A percentile compares a stretch with the other conserved stretches of the same genome.
These are phyloP conservation scores for Coemansia sp. DNA, from an alignment of 192 early-diverging fungal genomes.

Conservation along the genomic window DNA sequence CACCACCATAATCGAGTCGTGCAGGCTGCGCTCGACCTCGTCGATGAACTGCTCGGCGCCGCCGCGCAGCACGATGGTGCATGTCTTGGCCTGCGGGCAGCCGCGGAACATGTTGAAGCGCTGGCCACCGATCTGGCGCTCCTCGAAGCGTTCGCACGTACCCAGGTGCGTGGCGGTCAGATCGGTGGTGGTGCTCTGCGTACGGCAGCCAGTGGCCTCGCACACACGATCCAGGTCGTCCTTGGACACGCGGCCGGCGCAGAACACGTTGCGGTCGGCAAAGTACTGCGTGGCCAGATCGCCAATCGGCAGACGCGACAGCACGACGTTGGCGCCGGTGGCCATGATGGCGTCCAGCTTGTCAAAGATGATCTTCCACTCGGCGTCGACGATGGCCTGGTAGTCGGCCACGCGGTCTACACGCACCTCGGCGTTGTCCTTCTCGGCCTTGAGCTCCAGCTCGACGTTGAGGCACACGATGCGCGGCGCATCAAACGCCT, in stretches of 20 bases:
- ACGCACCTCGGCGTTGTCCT: constrained; percentile 98
- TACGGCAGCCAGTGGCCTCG: constrained; percentile 89
- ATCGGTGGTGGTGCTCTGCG: constrained; percentile 91
- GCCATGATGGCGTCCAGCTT: constrained; percentile 94
- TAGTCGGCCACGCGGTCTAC: constrained; percentile 96
- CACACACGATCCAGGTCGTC: constrained; percentile 93
- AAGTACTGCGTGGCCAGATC: constrained; percentile 99
- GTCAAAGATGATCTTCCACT: constrained; percentile 99
- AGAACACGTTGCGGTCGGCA: constrained; percentile 99
- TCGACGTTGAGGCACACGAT: constrained; percentile 95
- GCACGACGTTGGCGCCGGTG: constrained; percentile 95
- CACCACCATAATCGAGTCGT: constrained; percentile 99
- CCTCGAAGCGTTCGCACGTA: constrained; percentile 88
- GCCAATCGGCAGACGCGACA: constrained; percentile 97
- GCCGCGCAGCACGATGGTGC: constrained; percentile 93
- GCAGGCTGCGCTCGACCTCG: constrained; percentile 94
- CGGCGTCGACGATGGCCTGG: constrained; percentile 98
- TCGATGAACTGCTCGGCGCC: constrained; percentile 99
- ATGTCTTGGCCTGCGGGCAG: constrained; percentile 90
- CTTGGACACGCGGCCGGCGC: constrained; percentile 92
- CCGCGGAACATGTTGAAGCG: constrained; percentile 96
- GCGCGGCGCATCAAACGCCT: constrained; percentile 86
- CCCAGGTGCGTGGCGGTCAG: constrained; percentile 81
- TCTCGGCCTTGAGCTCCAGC: constrained; percentile 98
- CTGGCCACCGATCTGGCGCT: constrained; percentile 94